Evolutionary conservation across 2,329 filamentous ascomycete genomes (phyloP), one percentile per base, ranked within the genome.

Genomic region (Sarocladium strictum): DNA sequence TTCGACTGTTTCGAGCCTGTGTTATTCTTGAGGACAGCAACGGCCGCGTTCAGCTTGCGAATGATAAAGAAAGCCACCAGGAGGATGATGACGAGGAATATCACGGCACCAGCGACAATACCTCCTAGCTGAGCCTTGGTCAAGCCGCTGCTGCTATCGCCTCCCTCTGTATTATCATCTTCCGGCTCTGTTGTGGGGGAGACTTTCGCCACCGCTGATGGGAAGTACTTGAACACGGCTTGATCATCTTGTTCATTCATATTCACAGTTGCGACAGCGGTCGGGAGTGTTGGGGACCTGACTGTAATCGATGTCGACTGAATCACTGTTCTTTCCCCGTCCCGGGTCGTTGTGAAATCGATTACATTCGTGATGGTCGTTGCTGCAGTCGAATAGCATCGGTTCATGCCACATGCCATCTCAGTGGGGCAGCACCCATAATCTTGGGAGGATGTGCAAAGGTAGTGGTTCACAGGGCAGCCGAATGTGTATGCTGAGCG

Each of bases 361-460:
- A 70, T 65, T 1, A 73, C 74, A 6, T 76, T 62, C 1, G 71
- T 75, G n/a, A 70, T 66, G 0, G 78, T 81, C 1, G 69, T 62
- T 1, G 76, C 71, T 0, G 66, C 67, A 0, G 75, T 78, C 1
- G 73, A 68, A 56, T 78, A 83, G 60, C 81, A 84, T 50, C 68
- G 64, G 23, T 66, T 66, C 24, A 61, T 55, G 2, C 71, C 79
- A 60, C 81, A 84, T 24, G 65, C 75, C 70, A 77, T 72, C 3
- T 75, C 75, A 47, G 65, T 72, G 2, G 65, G 65, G 61, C 81
- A 84, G 58, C 81, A 84, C 0, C 80, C 80, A 55, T 73, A 77
- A 53, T 74, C 75, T 3, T 78, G 59, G 1, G 76, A 77, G 4
- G 74, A 60, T 1, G 81, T 74, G 55, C 81, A 84, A 3, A 74